Percentiles rank a stretch among this genome's conserved stretches.
phyloP scores from a whole-genome alignment of 169 alveolate genomes.

The Plasmodium fragile region DNA sequence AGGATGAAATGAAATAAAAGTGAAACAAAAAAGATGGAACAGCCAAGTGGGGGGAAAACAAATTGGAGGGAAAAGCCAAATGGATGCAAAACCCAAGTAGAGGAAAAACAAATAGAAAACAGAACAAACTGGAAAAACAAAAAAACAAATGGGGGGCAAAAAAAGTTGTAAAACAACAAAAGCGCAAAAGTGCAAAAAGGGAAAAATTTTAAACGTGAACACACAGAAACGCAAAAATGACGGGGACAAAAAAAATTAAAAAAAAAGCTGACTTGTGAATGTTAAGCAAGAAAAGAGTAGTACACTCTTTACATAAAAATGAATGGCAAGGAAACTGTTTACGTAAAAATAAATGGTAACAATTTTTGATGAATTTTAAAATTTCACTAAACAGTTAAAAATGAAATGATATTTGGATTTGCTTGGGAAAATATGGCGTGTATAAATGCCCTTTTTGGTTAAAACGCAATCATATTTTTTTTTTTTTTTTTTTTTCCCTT shows the following conservation, averaged over 20 bases:
- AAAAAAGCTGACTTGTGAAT: background rate
- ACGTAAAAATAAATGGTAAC: background rate
- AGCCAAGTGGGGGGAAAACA: background rate
- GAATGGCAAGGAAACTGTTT: background rate
- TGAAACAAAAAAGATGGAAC: background rate
- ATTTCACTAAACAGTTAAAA: background rate
- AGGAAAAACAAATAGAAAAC: slow-evolving; percentile 2
- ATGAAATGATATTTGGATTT: too few species aligned
- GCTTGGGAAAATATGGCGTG: background rate
- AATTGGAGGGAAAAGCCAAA: background rate
- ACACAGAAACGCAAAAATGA: background rate
- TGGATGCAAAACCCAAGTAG: background rate
- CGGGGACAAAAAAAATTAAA: background rate
- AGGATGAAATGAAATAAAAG: background rate
- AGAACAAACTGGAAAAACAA: background rate
- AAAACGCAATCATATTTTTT: background rate
- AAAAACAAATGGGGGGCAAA: background rate
- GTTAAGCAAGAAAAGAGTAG: background rate
- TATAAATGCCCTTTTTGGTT: background rate
- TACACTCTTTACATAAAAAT: background rate
- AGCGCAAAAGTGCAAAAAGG: background rate
- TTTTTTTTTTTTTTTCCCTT: background rate
- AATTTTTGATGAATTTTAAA: background rate
- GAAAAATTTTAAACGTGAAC: background rate
- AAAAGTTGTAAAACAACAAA: background rate